These are phyloP conservation scores for Sugiyamaella americana DNA, from an alignment of 805 yeast genomes.

Conservation along the genomic window DNA sequence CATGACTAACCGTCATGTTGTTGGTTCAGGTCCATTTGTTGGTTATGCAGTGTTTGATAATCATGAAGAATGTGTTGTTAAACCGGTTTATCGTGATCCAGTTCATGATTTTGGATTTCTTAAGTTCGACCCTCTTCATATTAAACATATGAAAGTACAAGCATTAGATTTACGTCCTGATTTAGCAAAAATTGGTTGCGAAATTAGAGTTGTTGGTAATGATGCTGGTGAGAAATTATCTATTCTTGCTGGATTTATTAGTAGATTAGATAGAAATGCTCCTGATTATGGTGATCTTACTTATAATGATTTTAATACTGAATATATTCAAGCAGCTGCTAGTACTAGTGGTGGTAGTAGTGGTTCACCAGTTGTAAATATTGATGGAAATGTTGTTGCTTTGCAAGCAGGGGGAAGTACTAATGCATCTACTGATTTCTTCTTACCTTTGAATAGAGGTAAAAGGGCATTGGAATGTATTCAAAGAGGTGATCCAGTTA, in stretches of 20 bases:
- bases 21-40: slow-evolving; percentile 89
- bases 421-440: slow-evolving; percentile 89
- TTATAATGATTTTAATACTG: slow-evolving; percentile 89
- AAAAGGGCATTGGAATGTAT: slow-evolving; percentile 72
- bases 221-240: slow-evolving; percentile 94
- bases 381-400: slow-evolving; percentile 82
- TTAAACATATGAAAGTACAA: slow-evolving; percentile 67
- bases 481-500: slow-evolving; percentile 51
- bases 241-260: slow-evolving; percentile 78
- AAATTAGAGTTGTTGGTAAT: slow-evolving; percentile 91
- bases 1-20: slow-evolving; percentile 89
- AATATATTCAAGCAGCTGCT: slow-evolving; percentile 93
- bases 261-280: slow-evolving; percentile 83
- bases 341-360: slow-evolving; percentile 94
- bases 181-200: slow-evolving; percentile 83
- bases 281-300: slow-evolving; percentile 87
- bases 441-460: slow-evolving; percentile 79
- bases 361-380: slow-evolving; percentile 93
- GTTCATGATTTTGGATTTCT: slow-evolving; percentile 93
- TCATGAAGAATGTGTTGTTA: slow-evolving; percentile 86
- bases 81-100: slow-evolving; percentile 85
- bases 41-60: slow-evolving; percentile 92
- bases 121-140: slow-evolving; percentile 61
- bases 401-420: slow-evolving; percentile 91
- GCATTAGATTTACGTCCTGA: slow-evolving; percentile 71